Conservation (phyloP, 768 basidiomycete species). For the Trametes gibbosa region DNA sequence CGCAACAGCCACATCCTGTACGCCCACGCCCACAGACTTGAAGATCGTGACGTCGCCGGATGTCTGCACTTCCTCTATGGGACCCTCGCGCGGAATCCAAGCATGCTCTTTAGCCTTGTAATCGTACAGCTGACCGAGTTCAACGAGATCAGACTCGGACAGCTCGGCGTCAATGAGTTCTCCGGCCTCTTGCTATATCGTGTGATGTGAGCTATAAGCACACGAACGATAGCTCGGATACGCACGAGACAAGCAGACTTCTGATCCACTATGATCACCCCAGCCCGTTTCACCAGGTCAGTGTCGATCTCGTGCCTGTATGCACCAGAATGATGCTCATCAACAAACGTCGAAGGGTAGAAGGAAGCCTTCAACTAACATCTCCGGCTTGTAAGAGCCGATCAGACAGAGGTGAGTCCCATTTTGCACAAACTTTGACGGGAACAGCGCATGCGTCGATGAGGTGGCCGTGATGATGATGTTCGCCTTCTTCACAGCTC, state of each 20-base stretch:
- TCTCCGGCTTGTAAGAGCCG: constrained; percentile 77
- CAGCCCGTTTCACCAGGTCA: constrained; percentile 53
- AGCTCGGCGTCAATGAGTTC: constrained; percentile 66
- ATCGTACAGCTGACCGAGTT: constrained; percentile 65
- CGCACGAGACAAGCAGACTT: constrained; percentile 54
- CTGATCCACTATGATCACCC: constrained; percentile 71
- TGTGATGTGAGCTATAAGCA: not conserved
- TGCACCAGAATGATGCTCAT: not conserved
- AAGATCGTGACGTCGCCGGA: constrained; percentile 61
- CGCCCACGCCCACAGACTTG: constrained; percentile 84
- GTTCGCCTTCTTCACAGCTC: constrained; percentile 43
- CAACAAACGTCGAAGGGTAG: not conserved
- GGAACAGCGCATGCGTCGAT: constrained; percentile 67
- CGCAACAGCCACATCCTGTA: constrained; percentile 88
- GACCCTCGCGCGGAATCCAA: constrained; percentile 11
- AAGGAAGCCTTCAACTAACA: constrained; percentile 41
- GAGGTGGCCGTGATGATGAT: constrained; percentile 78
- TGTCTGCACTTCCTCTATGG: constrained; percentile 17
- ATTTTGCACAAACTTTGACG: constrained; percentile 55
- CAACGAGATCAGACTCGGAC: constrained; percentile 43
- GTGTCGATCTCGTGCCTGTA: constrained; percentile 60
- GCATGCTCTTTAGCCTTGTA: not conserved
- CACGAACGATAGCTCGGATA: not conserved
- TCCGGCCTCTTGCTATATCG: constrained; percentile 58
- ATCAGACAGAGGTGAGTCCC: constrained; percentile 73